These are phyloP conservation scores for Amoeboaphelidium protococcarum DNA, from an alignment of 371 early-diverging fungal genomes.

Conservation along the genomic window DNA sequence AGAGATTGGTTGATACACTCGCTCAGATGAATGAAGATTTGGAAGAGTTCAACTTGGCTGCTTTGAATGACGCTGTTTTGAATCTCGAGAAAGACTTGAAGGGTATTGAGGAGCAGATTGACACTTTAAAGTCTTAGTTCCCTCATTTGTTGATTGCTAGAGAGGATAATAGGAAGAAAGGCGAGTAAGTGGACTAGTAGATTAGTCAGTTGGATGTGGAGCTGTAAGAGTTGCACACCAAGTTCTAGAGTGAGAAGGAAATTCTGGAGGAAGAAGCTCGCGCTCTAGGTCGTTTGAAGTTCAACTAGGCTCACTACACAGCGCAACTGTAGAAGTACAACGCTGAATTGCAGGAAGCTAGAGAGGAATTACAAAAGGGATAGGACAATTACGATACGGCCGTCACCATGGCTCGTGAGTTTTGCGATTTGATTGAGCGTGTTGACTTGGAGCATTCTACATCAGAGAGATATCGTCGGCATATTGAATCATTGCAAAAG, in stretches of 20 bases:
- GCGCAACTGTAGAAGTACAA: too few relatives aligned
- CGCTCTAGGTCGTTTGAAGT: constrained; percentile 2
- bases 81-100: too few relatives aligned
- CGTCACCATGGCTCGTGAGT: constrained; percentile 1
- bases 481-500: constrained; percentile 8
- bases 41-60: too few relatives aligned
- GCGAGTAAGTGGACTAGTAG: background rate
- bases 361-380: too few relatives aligned
- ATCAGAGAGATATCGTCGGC: constrained; percentile 3
- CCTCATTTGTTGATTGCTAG: too few relatives aligned
- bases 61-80: too few relatives aligned
- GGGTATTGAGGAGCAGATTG: too few relatives aligned
- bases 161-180: constrained; percentile 11
- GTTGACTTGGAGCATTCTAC: background rate
- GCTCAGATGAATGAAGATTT: too few relatives aligned
- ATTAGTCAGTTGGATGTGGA: constrained; percentile 7
- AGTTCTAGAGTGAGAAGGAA: constrained; percentile 4
- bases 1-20: too few relatives aligned
- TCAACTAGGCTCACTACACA: constrained; percentile 3
- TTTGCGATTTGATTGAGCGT: constrained; percentile 2
- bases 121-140: too few relatives aligned
- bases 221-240: constrained; percentile 5
- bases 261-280: constrained; percentile 5
- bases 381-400: constrained; percentile 7
- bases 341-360: constrained; percentile 20